These are phyloP conservation scores for Umbilicaria muhlenbergii DNA, from an alignment of 495 filamentous ascomycete species.

Conservation along the genomic window DNA sequence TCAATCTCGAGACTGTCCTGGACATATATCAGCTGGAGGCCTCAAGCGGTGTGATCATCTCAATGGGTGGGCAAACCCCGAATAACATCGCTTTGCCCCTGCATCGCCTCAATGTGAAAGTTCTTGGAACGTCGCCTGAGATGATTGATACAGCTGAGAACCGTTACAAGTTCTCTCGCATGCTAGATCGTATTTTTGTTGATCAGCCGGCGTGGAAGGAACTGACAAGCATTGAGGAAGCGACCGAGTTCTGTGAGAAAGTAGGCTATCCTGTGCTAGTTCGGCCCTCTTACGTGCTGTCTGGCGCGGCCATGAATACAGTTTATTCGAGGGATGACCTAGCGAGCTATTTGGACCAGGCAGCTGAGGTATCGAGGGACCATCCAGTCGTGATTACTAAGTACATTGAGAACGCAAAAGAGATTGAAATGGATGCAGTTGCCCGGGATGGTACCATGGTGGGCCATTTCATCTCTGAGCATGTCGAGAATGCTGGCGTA, in stretches of 20 bases:
- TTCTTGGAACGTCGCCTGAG: conserved; percentile 89
- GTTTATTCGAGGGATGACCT: conserved; percentile 85
- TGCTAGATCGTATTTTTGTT: conserved; percentile 84
- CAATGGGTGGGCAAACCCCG: conserved; percentile 95
- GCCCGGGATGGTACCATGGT: conserved; percentile 76
- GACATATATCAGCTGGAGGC: conserved; percentile 90
- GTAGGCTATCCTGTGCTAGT: conserved; percentile 91
- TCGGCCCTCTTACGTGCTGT: conserved; percentile 92
- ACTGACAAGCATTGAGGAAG: conserved; percentile 78
- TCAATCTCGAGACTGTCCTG: conserved; percentile 83
- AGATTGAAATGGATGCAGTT: conserved; percentile 96
- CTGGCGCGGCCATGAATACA: conserved; percentile 98
- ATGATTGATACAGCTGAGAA: conserved; percentile 99
- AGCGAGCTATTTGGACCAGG: conserved; percentile 79
- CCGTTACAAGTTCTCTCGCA: conserved; percentile 96
- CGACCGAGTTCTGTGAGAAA: conserved; percentile 68
- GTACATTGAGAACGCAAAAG: conserved; percentile 94
- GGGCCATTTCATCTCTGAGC: conserved; percentile 88
- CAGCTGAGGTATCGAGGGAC: conserved; percentile 82
- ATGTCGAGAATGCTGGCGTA: conserved; percentile 94
- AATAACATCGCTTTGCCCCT: conserved; percentile 95
- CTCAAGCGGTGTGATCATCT: conserved; percentile 82
- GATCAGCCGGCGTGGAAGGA: conserved; percentile 98
- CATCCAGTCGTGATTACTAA: conserved; percentile 98
- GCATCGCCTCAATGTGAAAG: conserved; percentile 74